Conservation (phyloP, 768 basidiomycete species). For the Tricholoma saponaceum region DNA sequence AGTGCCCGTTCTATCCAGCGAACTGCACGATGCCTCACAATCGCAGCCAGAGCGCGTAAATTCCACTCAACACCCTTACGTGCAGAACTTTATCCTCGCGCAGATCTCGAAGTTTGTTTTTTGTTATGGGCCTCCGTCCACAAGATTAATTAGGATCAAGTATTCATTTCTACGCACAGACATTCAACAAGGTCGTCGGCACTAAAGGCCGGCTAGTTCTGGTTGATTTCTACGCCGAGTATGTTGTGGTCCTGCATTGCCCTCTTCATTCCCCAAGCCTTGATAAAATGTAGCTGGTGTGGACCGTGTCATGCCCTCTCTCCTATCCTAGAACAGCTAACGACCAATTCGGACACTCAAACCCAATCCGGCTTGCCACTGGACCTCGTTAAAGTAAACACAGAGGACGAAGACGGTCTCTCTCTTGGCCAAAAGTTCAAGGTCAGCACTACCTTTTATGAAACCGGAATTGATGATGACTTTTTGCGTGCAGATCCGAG, state of each 20-base stretch:
- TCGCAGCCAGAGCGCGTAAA: slow-evolving; percentile 6
- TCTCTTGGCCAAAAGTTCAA: slow-evolving; percentile 48
- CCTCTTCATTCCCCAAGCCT: not conserved
- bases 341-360: slow-evolving; percentile 34
- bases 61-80: slow-evolving; percentile 42
- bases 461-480: not conserved
- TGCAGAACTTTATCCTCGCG: slow-evolving; percentile 40
- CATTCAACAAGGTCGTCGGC: slow-evolving; percentile 31
- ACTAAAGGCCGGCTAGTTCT: slow-evolving; percentile 53
- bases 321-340: slow-evolving; percentile 62
- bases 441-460: slow-evolving; percentile 26
- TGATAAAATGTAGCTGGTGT: slow-evolving; percentile 58
- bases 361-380: slow-evolving; percentile 54
- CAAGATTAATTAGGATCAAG: slow-evolving; percentile 5
- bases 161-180: slow-evolving; percentile 21
- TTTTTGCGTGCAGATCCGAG: slow-evolving; percentile 45
- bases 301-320: slow-evolving; percentile 70
- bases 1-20: slow-evolving; percentile 2
- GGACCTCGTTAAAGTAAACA: slow-evolving; percentile 72
- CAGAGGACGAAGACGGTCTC: slow-evolving; percentile 48
- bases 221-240: slow-evolving; percentile 84
- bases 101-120: slow-evolving; percentile 38
- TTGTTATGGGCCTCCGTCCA: slow-evolving; percentile 1
- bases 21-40: not conserved
- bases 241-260: slow-evolving; percentile 18